Percentiles rank a stretch among this genome's conserved stretches.
Conservation (phyloP, 164 flowering plant genomes). For the Warburgia ugandensis region DNA sequence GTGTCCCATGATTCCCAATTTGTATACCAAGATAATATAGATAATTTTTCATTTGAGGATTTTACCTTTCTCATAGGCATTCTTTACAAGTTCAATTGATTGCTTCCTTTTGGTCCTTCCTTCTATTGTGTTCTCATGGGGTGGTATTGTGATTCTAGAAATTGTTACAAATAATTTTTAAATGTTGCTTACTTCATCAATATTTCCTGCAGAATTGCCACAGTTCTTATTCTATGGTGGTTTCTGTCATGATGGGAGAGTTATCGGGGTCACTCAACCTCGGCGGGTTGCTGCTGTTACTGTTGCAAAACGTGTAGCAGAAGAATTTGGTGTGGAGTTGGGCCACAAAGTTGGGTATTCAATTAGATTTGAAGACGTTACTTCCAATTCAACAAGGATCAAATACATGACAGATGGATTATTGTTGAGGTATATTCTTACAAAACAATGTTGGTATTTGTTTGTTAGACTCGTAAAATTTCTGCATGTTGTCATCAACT, state of each 20-base stretch:
- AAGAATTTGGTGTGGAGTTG: slow-evolving; percentile 78
- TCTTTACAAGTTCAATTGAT: too few relatives aligned
- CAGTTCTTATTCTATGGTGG: slow-evolving; percentile 72
- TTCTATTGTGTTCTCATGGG: too few relatives aligned
- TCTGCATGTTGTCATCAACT: too few relatives aligned
- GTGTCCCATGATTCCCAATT: too few relatives aligned
- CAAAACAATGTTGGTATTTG: background rate
- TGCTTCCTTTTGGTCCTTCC: too few relatives aligned
- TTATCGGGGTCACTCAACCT: slow-evolving; percentile 86
- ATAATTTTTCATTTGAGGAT: background rate
- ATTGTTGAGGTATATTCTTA: slow-evolving; percentile 50
- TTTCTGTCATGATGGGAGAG: slow-evolving; percentile 56
- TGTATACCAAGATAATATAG: too few relatives aligned
- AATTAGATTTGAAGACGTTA: slow-evolving; percentile 81
- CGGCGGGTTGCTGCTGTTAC: slow-evolving; percentile 91
- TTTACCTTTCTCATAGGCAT: background rate
- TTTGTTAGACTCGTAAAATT: too few relatives aligned
- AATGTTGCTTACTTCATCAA: slow-evolving; percentile 1
- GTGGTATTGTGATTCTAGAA: too few relatives aligned
- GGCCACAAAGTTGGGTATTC: slow-evolving; percentile 94
- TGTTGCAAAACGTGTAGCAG: slow-evolving; percentile 94
- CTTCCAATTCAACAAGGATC: slow-evolving; percentile 71
- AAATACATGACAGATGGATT: slow-evolving; percentile 98
- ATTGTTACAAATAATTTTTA: slow-evolving; percentile 3
- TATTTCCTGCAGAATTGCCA: slow-evolving; percentile 61